Evolutionary conservation across 768 basidiomycete species (phyloP).

Genomic region (Sporobolomyces phaffii): DNA sequence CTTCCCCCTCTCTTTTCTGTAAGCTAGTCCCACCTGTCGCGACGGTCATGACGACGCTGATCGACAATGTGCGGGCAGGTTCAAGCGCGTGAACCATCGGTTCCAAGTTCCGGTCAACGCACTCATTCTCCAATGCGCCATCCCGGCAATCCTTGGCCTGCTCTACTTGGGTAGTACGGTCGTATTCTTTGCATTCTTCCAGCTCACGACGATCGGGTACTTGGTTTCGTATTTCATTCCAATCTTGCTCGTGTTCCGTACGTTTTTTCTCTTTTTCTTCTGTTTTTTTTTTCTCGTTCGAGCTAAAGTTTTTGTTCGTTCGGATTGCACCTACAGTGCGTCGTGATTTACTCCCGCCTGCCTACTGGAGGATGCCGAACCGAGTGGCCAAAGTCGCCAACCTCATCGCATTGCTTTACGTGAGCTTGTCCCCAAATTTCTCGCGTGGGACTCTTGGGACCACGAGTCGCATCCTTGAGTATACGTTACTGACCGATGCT

Average conservation of each 20-base stretch:
- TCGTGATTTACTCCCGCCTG: constrained; percentile 9
- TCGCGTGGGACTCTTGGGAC: too few relatives aligned
- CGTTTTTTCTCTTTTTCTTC: too few relatives aligned
- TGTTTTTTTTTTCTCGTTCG: too few relatives aligned
- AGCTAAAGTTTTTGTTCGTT: too few relatives aligned
- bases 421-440: too few relatives aligned
- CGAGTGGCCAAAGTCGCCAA: constrained; percentile 6
- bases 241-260: constrained; percentile 25
- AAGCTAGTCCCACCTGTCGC: neutral
- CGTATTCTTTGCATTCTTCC: constrained; percentile 29
- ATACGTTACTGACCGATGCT: neutral
- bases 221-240: constrained; percentile 25
- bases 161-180: constrained; percentile 19
- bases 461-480: too few relatives aligned
- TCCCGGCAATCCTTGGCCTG: constrained; percentile 21
- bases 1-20: neutral
- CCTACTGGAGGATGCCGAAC: constrained; percentile 21
- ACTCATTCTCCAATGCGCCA: neutral
- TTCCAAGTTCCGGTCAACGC: constrained; percentile 19
- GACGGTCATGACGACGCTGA: too few relatives aligned
- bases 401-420: constrained; percentile 9
- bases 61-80: too few relatives aligned
- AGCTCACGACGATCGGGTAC: constrained; percentile 15
- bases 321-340: too few relatives aligned
- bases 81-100: constrained; percentile 6